Base-by-base conservation (phyloP, 2,329 filamentous ascomycete genomes). In the Stemphylium beticola region DNA sequence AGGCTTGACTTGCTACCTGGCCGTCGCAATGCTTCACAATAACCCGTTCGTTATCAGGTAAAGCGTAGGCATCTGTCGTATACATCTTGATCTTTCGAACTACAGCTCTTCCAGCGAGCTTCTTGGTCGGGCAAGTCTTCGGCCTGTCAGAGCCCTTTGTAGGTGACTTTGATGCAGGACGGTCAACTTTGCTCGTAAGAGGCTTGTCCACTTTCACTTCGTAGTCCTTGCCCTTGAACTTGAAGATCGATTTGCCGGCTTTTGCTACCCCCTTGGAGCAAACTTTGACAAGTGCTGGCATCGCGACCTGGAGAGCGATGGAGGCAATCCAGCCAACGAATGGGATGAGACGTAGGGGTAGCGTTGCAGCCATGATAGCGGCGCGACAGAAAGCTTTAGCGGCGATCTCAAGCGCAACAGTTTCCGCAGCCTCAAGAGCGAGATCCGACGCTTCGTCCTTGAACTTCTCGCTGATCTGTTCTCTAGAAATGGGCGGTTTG, bases 341-440 rank as follows among this genome's bases (percentile, higher is more conserved):
- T 2, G 52, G 52, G 11, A 55, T 55, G 15, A 51, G 14, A 11
- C 17, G 49, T 7, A 64, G 53, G 8, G 61, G 59, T 38, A 53
- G 44, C 62, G 31, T 68, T 34, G 68, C 38, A 20, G 71, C 74
- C 2, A 72, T 66, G 7, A 76, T 65, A 3, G 73, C 73, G 22
- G 74, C 47, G 14, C 73, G 44, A 53, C 73, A 76, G 44, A 76
- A 74, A 1, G 66, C 71, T 40, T 72, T 76, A 0, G 74, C 72
- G 11, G 74, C 74, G 33, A 75, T 50, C 36, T 75, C 73, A 0
- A 74, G 53, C 4, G 72, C 72, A 12, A 60, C 58, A 8, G 70
- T 49, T 40, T 71, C 69, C 1, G 71, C 73, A 0, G 59, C 60
- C 14, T 26, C 44, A 33, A 48, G 12, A 20, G 34, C 44, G n/a